These are phyloP conservation scores for Huntiella omanensis DNA, from an alignment of 2,329 filamentous ascomycete genomes.

Conservation along the genomic window DNA sequence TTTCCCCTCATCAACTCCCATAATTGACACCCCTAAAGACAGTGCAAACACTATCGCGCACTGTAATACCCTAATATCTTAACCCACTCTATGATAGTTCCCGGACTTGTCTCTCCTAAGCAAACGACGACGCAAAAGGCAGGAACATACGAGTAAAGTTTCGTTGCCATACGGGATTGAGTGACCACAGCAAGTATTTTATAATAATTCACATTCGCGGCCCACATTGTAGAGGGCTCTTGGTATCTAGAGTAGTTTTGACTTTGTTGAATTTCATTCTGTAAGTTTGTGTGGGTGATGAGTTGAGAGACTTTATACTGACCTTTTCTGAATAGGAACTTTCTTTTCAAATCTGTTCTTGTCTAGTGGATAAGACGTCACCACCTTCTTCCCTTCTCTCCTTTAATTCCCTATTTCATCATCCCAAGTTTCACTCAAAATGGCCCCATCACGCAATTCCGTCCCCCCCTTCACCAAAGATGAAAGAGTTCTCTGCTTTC, in stretches of 20 bases:
- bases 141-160: not conserved
- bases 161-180: too few relatives aligned
- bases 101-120: not conserved
- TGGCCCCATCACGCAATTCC: slow-evolving; percentile 26
- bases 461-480: slow-evolving; percentile 47
- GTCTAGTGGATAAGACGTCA: not conserved
- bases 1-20: too few relatives aligned
- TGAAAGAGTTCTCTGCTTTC: slow-evolving; percentile 90
- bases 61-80: too few relatives aligned
- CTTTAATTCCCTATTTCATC: not conserved
- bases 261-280: too few relatives aligned
- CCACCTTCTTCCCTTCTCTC: not conserved
- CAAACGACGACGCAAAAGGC: not conserved
- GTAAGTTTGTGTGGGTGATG: too few relatives aligned
- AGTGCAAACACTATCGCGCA: too few relatives aligned
- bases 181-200: too few relatives aligned
- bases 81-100: too few relatives aligned
- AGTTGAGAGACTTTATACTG: not conserved
- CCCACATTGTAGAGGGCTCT: too few relatives aligned
- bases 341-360: not conserved
- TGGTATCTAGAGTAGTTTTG: too few relatives aligned
- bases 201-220: too few relatives aligned
- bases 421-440: slow-evolving; percentile 13
- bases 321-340: not conserved
- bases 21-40: not conserved